phyloP scores from a whole-genome alignment of 306 rosid species.

The Begonia peltatifolia region DNA sequence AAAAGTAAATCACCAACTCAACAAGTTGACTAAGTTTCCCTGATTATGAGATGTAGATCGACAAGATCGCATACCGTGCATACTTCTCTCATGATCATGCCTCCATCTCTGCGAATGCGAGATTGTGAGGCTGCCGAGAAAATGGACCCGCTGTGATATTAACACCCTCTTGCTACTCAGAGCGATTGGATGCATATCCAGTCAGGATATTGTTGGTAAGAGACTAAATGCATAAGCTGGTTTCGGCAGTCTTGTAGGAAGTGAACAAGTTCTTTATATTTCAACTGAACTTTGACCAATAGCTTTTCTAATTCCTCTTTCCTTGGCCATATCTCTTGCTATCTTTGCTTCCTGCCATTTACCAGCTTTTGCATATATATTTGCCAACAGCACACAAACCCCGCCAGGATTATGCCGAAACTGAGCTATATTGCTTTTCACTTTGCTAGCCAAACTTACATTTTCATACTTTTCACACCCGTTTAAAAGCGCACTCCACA shows the following conservation, averaged over 20 bases:
- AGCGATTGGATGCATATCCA: too few species aligned
- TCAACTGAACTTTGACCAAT: slow-evolving; percentile 55
- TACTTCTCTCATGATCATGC: too few species aligned
- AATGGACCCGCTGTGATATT: too few species aligned
- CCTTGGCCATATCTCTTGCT: slow-evolving; percentile 41
- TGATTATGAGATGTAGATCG: too few species aligned
- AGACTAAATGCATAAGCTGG: too few species aligned
- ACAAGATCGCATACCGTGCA: too few species aligned
- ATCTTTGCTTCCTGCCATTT: slow-evolving; percentile 53
- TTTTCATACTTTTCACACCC: slow-evolving; percentile 73
- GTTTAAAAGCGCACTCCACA: slow-evolving; percentile 68
- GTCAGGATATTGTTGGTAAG: too few species aligned
- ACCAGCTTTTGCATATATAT: slow-evolving; percentile 56
- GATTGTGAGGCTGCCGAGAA: too few species aligned
- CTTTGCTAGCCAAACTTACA: slow-evolving; percentile 31
- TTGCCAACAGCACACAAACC: slow-evolving; percentile 51
- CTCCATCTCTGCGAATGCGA: too few species aligned
- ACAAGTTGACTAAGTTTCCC: too few species aligned
- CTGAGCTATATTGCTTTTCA: slow-evolving; percentile 24
- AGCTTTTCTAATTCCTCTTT: slow-evolving; percentile 34
- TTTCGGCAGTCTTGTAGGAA: not conserved
- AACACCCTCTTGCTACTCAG: too few species aligned
- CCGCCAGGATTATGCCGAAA: slow-evolving; percentile 45
- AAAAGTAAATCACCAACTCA: too few species aligned
- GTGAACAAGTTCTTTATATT: slow-evolving; percentile 18